Base-by-base conservation (phyloP, 257 asterid genomes). In the Solanum phureja region DNA sequence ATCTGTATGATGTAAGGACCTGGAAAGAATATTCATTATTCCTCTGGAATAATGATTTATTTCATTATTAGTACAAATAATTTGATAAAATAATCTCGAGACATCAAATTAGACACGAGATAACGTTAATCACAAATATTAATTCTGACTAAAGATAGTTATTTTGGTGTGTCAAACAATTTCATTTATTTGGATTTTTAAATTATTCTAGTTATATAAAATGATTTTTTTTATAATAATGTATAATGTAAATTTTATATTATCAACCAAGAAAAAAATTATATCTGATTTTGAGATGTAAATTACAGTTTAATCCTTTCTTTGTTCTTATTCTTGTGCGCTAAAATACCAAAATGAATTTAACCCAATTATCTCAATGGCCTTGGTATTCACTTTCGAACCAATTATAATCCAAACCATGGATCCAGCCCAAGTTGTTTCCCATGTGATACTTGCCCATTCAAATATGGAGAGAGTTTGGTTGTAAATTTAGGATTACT, bases 401-500 rank as follows among this genome's bases (percentile, higher is more conserved):
- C 64, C n/a, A 56, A 18, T 18, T 56, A 56, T 56, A 56, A 56
- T 37, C 83, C 33, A 37, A 75, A n/a, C n/a, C n/a, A 75, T 23
- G 58, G 23, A 23, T 74, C 19, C n/a, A 74, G 33, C 33, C 56
- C 52, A 74, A 21, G 31, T 11, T 37, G 31, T 35, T 74, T 35
- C 0, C 31, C 24, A 0, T 49, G 60, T 0, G 60, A 49, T 49
- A 49, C 8, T 14, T 49, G 0, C 8, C 60, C 23, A 52, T 52
- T 16, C n/a, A 56, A 52, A 2, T 56, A 2, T 56, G 0, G 64
- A 16, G 64, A 56, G 1, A 58, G 24, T 0, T 46, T 0, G 56
- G 6, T 0, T 4, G 56, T 44, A 0, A 44, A 44, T 44, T 46
- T 0, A 46, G 0, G 56, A 46, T 46, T 0, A 4, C 56, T 46